Evolutionary conservation across 306 rosid species (phyloP), one percentile per base, ranked within the genome.

Genomic region (Acacia crassicarpa): DNA sequence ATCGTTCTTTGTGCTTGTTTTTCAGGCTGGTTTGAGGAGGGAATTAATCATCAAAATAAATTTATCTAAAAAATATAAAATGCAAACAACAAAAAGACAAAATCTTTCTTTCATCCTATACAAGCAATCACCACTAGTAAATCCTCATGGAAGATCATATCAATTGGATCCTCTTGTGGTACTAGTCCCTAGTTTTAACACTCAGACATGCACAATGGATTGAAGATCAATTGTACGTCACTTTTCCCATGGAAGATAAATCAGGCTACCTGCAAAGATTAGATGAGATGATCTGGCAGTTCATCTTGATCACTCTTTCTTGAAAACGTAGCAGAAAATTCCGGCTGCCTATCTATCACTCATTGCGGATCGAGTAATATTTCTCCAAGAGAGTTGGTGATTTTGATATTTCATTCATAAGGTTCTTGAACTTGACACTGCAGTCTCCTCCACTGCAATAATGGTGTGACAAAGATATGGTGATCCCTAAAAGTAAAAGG

Each of bases 361-460:
- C 99, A 32, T 96, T 93, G 80, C 94, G 92, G 89, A 92, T 96
- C 62, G 98, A 92, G 84, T 87, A 85, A 81, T 91, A 96, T 85
- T 91, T 96, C 40, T 93, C 97, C 84, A 89, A 86, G 6, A 93
- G 94, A 45, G 97, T 71, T 54, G 89, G 94, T 32, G 97, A 89
- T 81, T 91, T 93, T 10, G 91, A 81, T 87, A 96, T 93, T 88
- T 96, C 99, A 81, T 82, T 90, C 93, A 90, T 91, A 32, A 96
- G 99, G 82, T 83, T 92, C 94, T 93, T 96, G 89, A 96, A 96
- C 88, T 91, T 96, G 53, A 85, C 90, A 84, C 94, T 90, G 91
- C 97, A 93, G 85, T 96, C 99, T 85, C 99, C 99, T 44, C 75
- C 75, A 51, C 99, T 93, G 91, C 92, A 81, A 85, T 43, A 25